Conservation (phyloP, 148 eudicot genomes). For the Silene uniflora region DNA sequence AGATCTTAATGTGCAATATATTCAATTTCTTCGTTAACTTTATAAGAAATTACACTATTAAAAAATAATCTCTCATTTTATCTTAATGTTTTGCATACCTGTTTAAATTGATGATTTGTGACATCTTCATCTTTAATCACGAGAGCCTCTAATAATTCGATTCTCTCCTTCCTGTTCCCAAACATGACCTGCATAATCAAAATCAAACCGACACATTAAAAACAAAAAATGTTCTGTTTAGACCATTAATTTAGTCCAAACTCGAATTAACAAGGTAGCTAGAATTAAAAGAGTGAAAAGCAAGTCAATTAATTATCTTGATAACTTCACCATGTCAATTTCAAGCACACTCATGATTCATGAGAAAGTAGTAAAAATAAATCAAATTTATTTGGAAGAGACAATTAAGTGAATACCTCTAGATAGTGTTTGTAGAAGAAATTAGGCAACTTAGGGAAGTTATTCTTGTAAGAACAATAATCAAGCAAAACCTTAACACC, state of each 20-base stretch:
- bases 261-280: too few species aligned
- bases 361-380: background rate
- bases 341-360: background rate
- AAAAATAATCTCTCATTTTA: too few species aligned
- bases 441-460: conserved; percentile 32
- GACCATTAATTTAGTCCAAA: too few species aligned
- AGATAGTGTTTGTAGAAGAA: conserved; percentile 31
- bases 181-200: conserved; percentile 32
- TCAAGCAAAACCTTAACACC: conserved; percentile 32
- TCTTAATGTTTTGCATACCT: conserved; percentile 23
- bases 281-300: too few species aligned
- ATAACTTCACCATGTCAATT: too few species aligned
- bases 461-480: conserved; percentile 23
- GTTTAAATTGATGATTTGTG: conserved; percentile 18
- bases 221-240: too few species aligned
- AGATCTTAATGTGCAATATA: too few species aligned
- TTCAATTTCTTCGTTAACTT: too few species aligned
- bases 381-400: background rate
- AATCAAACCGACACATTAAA: background rate
- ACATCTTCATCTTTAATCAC: conserved; percentile 34
- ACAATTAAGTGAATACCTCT: conserved; percentile 23
- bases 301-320: too few species aligned
- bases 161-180: conserved; percentile 38
- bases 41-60: too few species aligned
- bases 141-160: conserved; percentile 35